Base-by-base conservation (phyloP, 2,329 filamentous ascomycete species). In the Cryphonectria carpinicola region DNA sequence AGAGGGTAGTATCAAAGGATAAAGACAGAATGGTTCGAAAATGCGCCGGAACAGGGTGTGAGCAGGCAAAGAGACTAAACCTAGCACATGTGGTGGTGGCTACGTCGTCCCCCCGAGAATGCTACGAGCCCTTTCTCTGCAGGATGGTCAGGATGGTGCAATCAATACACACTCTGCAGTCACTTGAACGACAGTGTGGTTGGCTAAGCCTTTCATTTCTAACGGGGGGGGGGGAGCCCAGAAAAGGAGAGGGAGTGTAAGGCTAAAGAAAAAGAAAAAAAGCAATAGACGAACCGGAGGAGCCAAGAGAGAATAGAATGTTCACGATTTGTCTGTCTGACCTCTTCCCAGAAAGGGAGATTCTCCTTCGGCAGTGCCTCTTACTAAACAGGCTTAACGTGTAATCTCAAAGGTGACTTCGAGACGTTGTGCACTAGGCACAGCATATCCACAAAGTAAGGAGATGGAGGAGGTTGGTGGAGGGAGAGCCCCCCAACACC, bases 1-100 rank as follows among this genome's bases (percentile, higher is more conserved):
- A 49, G 46, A 49, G 46, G 58, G 58, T 61, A 8, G 58, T 61
- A 61, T 61, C 58, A 39, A 14, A 39, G 35, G 35, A 58, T 35
- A 35, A 58, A 32, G 25, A 32, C 14, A n/a, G 28, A 22, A 6
- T 39, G 19, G 58, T 61, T 46, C n/a, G 46, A 10, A 39, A 13
- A 39, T 19, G 17, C 35, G 32, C 56, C 56, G 32, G 58, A 61
- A 61, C 32, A 61, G 58, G 35, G 58, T 61, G 58, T 22, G 19
- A 19, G 46, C 19, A 49, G 46, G 19, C 35, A 39, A 35, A 39
- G 13, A 14, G 54, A 32, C 46, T n/a, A 56, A 58, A 32, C 32
- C 54, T 58, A 35, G 25, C 52, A 56, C 28, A 49, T 49, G 17
- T 22, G 19, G 46, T 49, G 54, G 58, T 39, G 58, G 58, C 58